These are phyloP conservation scores for Diaporthe amygdali DNA, from an alignment of 2,329 filamentous ascomycete species.

Conservation along the genomic window DNA sequence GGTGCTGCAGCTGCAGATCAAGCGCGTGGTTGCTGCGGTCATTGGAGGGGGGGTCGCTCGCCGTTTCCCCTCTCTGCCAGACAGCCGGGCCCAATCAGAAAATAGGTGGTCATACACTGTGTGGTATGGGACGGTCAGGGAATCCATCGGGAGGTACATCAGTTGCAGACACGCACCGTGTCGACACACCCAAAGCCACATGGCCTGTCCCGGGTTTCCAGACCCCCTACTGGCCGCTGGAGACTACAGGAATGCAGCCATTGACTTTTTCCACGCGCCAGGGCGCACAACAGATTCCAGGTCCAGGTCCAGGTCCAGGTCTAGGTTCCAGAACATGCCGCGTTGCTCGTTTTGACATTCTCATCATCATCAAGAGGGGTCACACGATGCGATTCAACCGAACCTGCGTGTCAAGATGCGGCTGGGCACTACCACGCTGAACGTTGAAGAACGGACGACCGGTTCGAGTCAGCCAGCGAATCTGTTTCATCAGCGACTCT, in stretches of 20 bases:
- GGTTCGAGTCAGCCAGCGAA: slow-evolving; percentile 1
- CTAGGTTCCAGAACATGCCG: neutral
- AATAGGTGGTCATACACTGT: slow-evolving; percentile 1
- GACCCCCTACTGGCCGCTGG: neutral
- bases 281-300: too few relatives aligned
- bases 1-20: slow-evolving; percentile 6
- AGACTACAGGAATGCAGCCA: neutral
- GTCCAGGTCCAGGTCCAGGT: too few relatives aligned
- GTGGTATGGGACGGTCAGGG: neutral
- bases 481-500: slow-evolving; percentile 12
- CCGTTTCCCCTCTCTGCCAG: slow-evolving; percentile 13
- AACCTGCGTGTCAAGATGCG: neutral
- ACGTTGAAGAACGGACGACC: neutral
- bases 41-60: neutral
- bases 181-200: slow-evolving; percentile 16
- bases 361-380: slow-evolving; percentile 4
- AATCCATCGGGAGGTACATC: neutral
- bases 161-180: neutral
- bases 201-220: slow-evolving; percentile 19
- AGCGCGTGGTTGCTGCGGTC: neutral
- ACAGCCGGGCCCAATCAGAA: slow-evolving; percentile 23
- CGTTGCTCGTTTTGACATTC: neutral
- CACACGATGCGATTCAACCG: slow-evolving; percentile 2
- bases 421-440: neutral
- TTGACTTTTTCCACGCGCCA: neutral